Percentiles rank a stretch among this genome's conserved stretches.
Conservation (phyloP, 2,329 filamentous ascomycete species). For the Pyrenochaeta sp. region DNA sequence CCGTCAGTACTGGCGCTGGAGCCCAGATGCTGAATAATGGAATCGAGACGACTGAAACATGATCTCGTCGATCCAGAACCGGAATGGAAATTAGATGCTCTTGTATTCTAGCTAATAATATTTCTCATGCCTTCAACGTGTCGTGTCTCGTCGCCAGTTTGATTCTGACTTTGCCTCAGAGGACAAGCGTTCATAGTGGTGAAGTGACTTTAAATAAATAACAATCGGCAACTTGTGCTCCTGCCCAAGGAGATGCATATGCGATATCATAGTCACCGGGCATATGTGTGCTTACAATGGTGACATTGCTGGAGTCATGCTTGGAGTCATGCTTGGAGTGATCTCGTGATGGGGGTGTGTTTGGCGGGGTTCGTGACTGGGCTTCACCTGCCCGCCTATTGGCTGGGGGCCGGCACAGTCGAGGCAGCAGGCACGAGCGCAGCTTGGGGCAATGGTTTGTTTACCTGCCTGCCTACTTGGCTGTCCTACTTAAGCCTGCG, state of each 20-base stretch:
- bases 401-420: conserved; percentile 21
- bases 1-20: conserved; percentile 22
- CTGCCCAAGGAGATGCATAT: conserved; percentile 89
- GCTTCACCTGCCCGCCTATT: conserved; percentile 23
- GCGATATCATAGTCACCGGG: conserved; percentile 91
- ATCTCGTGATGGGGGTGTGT: conserved; percentile 7
- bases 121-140: too few relatives aligned
- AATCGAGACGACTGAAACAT: conserved; percentile 20
- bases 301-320: conserved; percentile 69
- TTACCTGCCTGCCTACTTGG: not conserved
- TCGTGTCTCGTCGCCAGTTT: too few relatives aligned
- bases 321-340: conserved; percentile 64
- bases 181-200: too few relatives aligned
- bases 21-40: conserved; percentile 24
- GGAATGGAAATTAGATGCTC: conserved; percentile 7
- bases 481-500: not conserved
- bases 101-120: conserved; percentile 19
- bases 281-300: conserved; percentile 85
- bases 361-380: conserved; percentile 22
- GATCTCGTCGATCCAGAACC: conserved; percentile 13
- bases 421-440: conserved; percentile 19
- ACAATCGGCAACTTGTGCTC: too few relatives aligned
- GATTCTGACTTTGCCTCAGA: too few relatives aligned
- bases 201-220: too few relatives aligned
- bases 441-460: conserved; percentile 28